These are phyloP conservation scores for Trichoderma sp. DNA, from an alignment of 2,329 filamentous ascomycete species.

Conservation along the genomic window DNA sequence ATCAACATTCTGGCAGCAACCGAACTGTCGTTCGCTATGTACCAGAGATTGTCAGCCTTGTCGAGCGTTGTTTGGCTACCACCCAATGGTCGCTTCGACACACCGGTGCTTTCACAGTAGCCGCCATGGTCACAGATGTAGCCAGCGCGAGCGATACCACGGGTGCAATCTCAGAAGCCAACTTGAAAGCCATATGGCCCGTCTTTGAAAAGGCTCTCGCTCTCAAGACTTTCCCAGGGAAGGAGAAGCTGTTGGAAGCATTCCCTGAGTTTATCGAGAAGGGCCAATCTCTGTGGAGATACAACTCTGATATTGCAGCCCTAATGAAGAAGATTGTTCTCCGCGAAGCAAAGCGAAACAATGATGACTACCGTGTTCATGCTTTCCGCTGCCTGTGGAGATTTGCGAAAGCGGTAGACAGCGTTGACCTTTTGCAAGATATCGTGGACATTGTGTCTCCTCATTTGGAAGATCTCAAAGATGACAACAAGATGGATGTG, in stretches of 20 bases:
- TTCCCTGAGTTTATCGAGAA: conserved; percentile 77
- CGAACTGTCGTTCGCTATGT: conserved; percentile 83
- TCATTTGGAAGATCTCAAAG: conserved; percentile 58
- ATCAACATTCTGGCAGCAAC: conserved; percentile 82
- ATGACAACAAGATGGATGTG: conserved; percentile 69
- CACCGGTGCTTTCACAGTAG: conserved; percentile 77
- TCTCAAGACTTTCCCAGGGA: conserved; percentile 91
- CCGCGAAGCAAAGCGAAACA: conserved; percentile 89
- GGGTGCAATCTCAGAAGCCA: conserved; percentile 60
- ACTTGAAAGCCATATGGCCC: conserved; percentile 73
- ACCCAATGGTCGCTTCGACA: conserved; percentile 91
- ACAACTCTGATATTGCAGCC: conserved; percentile 54
- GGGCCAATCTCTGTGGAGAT: conserved; percentile 58
- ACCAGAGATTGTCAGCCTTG: conserved; percentile 73
- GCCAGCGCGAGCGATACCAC: conserved; percentile 57
- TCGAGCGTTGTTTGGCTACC: conserved; percentile 69
- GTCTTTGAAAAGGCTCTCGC: conserved; percentile 77
- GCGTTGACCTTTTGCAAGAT: conserved; percentile 69
- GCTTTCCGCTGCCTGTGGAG: conserved; percentile 72
- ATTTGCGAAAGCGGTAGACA: conserved; percentile 67
- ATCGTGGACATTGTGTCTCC: conserved; percentile 65
- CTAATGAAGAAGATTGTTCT: conserved; percentile 78
- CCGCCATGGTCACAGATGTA: conserved; percentile 69
- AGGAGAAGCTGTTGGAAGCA: conserved; percentile 79
- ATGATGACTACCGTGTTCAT: conserved; percentile 77